Conservation (phyloP, 1,284 basidiomycete genomes). For the Gomphus sp. region DNA sequence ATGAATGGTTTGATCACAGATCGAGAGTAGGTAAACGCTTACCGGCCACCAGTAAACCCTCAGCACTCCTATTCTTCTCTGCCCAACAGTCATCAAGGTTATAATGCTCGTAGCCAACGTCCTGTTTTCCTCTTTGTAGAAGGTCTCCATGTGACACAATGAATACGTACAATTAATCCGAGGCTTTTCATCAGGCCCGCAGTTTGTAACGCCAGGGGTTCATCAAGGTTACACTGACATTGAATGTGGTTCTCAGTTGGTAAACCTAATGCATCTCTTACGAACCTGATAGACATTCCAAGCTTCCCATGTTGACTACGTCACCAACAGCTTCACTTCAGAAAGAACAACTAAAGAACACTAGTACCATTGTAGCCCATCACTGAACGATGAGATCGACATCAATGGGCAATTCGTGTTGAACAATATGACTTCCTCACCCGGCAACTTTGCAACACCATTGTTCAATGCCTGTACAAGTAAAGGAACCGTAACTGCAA, state of each 20-base stretch:
- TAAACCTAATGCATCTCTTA: background rate
- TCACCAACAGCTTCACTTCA: background rate
- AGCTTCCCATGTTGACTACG: conserved; percentile 22
- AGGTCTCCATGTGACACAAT: background rate
- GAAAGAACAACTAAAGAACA: background rate
- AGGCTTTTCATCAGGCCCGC: conserved; percentile 37
- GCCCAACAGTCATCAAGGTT: conserved; percentile 55
- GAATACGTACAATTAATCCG: conserved; percentile 29
- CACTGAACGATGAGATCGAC: conserved; percentile 18
- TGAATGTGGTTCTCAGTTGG: background rate
- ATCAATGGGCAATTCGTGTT: background rate
- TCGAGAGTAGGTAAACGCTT: background rate
- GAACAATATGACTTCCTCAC: conserved; percentile 4
- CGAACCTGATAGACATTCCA: conserved; percentile 53
- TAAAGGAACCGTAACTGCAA: background rate
- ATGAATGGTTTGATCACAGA: background rate
- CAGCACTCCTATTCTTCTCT: conserved; percentile 35
- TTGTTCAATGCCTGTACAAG: conserved; percentile 12
- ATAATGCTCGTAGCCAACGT: conserved; percentile 42
- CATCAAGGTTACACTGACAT: conserved; percentile 44
- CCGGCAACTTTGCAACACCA: conserved; percentile 15
- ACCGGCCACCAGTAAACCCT: conserved; percentile 40
- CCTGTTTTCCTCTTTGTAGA: conserved; percentile 22
- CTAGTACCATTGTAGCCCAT: conserved; percentile 40
- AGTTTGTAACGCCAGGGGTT: conserved; percentile 37